Evolutionary conservation across 2,329 filamentous ascomycete species (phyloP).

Genomic region (Aspergillus pseudoglaucus): DNA sequence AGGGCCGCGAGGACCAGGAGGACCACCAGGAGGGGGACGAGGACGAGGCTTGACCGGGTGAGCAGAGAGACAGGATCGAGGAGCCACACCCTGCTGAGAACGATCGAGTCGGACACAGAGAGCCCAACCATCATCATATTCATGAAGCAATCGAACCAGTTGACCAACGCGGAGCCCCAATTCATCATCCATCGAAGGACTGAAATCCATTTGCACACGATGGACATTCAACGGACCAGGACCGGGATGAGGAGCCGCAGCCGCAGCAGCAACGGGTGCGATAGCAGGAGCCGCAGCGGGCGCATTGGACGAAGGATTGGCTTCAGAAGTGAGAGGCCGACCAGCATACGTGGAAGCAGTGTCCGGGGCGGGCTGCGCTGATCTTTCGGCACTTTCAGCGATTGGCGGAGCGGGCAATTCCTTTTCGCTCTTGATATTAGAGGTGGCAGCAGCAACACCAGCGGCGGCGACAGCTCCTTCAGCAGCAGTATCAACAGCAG

Average conservation of each 20-base stretch:
- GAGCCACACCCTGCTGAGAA: conserved; percentile 85
- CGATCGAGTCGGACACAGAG: conserved; percentile 88
- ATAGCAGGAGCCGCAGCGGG: conserved; percentile 7
- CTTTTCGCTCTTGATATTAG: conserved; percentile 17
- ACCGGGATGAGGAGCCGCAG: conserved; percentile 8
- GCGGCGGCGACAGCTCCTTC: conserved; percentile 31
- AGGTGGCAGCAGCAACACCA: conserved; percentile 34
- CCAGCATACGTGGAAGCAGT: conserved; percentile 18
- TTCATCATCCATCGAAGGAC: conserved; percentile 87
- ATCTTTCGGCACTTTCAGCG: conserved; percentile 13
- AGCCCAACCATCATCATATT: conserved; percentile 98
- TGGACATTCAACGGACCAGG: conserved; percentile 64
- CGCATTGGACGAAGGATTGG: conserved; percentile 6
- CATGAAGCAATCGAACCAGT: conserved; percentile 81
- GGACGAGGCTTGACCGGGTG: conserved; percentile 81
- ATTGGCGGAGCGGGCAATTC: conserved; percentile 13
- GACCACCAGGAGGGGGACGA: conserved; percentile 30
- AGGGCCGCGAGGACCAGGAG: conserved; percentile 27
- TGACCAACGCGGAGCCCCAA: conserved; percentile 73
- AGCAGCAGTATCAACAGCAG: conserved; percentile 35
- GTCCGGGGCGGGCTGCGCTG: conserved; percentile 15
- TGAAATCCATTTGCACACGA: conserved; percentile 90
- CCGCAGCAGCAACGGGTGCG: conserved; percentile 7
- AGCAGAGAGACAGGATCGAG: conserved; percentile 86
- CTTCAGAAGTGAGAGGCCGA: conserved; percentile 15